Evolutionary conservation across 2,329 filamentous ascomycete species (phyloP).

Genomic region (Leptographium flavum): DNA sequence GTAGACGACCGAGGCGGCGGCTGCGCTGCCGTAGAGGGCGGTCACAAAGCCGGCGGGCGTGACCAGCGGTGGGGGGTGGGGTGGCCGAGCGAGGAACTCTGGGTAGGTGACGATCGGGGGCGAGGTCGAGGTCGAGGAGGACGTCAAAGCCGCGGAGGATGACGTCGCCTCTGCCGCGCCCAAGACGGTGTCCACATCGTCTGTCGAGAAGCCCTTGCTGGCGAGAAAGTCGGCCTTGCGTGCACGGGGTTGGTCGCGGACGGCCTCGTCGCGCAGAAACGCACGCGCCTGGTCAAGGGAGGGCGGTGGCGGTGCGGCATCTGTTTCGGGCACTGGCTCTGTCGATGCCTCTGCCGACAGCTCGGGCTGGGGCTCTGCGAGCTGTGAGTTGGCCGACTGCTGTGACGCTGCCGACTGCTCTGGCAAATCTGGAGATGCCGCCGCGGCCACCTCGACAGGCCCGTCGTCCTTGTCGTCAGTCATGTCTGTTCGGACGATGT

Average conservation of each 20-base stretch:
- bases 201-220: constrained; percentile 55
- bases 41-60: constrained; percentile 44
- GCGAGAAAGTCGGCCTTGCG: constrained; percentile 65
- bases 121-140: constrained; percentile 8
- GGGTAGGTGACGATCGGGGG: constrained; percentile 55
- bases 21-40: constrained; percentile 42
- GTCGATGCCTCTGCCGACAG: no score
- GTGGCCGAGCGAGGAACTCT: constrained; percentile 48
- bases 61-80: constrained; percentile 44
- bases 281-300: constrained; percentile 51
- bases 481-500: background rate
- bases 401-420: no score
- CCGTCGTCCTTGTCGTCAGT: background rate
- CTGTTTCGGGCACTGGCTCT: no score
- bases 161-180: constrained; percentile 13
- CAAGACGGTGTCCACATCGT: constrained; percentile 57
- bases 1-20: constrained; percentile 50
- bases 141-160: no score
- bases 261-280: constrained; percentile 63
- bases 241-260: constrained; percentile 53
- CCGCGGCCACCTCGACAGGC: background rate
- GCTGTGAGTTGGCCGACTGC: no score
- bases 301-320: background rate
- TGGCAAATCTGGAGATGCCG: no score
- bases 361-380: no score